Evolutionary conservation across 768 basidiomycete species (phyloP).

Genomic region (Boletus tylopilopsis): DNA sequence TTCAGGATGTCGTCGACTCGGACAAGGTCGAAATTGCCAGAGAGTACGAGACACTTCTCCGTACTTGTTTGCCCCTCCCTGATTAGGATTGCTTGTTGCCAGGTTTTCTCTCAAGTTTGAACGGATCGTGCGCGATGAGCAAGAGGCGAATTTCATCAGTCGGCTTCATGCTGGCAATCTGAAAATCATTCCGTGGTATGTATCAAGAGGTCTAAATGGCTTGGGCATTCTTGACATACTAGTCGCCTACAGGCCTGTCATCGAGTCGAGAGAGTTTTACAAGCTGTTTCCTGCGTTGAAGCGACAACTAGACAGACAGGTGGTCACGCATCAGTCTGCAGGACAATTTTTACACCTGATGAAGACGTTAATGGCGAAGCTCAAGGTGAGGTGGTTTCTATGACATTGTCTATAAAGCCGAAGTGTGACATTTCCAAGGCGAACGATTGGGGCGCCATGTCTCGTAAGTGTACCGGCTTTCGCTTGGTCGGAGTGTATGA

Average conservation of each 20-base stretch:
- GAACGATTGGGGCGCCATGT: too few relatives aligned
- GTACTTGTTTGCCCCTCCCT: neutral
- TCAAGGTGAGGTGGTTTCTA: conserved; percentile 41
- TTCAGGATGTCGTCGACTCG: conserved; percentile 59
- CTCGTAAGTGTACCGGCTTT: too few relatives aligned
- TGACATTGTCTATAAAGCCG: neutral
- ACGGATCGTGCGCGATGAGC: conserved; percentile 58
- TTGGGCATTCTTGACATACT: neutral
- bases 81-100: neutral
- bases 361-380: conserved; percentile 65
- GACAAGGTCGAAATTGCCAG: conserved; percentile 54
- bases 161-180: conserved; percentile 53
- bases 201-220: neutral
- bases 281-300: conserved; percentile 46
- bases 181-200: conserved; percentile 59
- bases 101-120: conserved; percentile 58
- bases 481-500: too few relatives aligned
- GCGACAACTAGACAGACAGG: conserved; percentile 44
- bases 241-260: conserved; percentile 43
- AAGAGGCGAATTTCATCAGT: conserved; percentile 59
- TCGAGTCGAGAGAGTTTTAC: conserved; percentile 60
- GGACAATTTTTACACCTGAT: conserved; percentile 53
- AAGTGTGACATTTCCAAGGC: neutral
- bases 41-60: conserved; percentile 39
- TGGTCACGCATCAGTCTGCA: conserved; percentile 45